These are phyloP conservation scores for Boletus huronensis DNA, from an alignment of 768 basidiomycete species.

Conservation along the genomic window DNA sequence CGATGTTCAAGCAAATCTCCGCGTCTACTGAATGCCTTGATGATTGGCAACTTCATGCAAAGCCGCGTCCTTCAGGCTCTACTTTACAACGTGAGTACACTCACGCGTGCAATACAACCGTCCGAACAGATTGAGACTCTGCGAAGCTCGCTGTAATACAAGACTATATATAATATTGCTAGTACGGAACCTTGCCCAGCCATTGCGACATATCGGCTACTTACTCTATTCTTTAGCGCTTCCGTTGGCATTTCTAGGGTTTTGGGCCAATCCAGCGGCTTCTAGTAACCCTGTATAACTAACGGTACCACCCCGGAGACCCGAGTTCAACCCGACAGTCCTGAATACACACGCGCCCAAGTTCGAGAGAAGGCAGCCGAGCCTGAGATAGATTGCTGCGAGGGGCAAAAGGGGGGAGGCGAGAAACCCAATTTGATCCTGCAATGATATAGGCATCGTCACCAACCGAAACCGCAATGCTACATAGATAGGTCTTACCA, in stretches of 20 bases:
- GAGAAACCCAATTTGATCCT: constrained; percentile 23
- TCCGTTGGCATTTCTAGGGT: constrained; percentile 2
- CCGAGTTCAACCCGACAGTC: constrained; percentile 19
- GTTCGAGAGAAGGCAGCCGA: constrained; percentile 23
- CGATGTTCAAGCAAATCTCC: not conserved
- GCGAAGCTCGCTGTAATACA: not conserved
- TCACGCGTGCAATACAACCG: not conserved
- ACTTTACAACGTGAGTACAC: not conserved
- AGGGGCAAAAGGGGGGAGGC: constrained; percentile 23
- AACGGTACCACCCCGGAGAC: constrained; percentile 17
- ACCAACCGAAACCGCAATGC: not conserved
- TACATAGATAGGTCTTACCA: constrained; percentile 29
- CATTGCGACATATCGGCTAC: not conserved
- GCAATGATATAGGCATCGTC: not conserved
- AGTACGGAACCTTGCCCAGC: not conserved
- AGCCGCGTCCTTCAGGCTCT: not conserved
- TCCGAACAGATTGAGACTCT: not conserved
- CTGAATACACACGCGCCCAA: constrained; percentile 22
- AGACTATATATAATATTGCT: not conserved
- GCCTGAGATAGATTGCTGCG: constrained; percentile 7
- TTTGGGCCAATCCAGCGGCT: constrained; percentile 14
- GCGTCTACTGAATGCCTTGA: not conserved
- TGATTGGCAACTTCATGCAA: not conserved
- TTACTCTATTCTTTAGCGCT: constrained; percentile 11
- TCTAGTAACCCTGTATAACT: constrained; percentile 21